A percentile compares a stretch with the other conserved stretches of the same genome.
phyloP scores from a whole-genome alignment of 768 basidiomycete genomes.

The Boletus insuetus region DNA sequence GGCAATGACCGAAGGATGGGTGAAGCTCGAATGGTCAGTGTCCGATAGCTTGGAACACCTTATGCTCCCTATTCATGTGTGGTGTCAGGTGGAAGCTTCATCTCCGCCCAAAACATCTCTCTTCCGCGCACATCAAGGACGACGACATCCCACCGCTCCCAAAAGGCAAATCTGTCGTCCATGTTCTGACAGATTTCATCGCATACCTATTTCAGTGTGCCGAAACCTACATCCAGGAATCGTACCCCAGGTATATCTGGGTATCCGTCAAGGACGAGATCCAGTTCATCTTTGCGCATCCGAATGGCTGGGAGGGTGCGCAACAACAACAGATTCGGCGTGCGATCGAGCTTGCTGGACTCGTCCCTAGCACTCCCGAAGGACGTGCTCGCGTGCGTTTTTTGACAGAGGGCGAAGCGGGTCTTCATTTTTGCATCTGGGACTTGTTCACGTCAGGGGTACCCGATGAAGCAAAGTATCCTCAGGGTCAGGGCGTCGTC shows the following conservation, averaged over 20 bases:
- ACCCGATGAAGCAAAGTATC: constrained; percentile 2
- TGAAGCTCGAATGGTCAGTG: constrained; percentile 42
- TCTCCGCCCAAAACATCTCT: constrained; percentile 33
- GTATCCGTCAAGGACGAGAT: constrained; percentile 37
- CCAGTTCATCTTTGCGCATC: constrained; percentile 54
- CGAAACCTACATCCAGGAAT: constrained; percentile 41
- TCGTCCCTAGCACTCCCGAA: constrained; percentile 39
- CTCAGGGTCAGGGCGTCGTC: constrained; percentile 34
- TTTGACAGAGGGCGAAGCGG: constrained; percentile 61
- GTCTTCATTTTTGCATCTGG: constrained; percentile 52
- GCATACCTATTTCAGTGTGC: constrained; percentile 43
- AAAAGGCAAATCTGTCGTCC: constrained; percentile 32
- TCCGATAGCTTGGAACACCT: background rate
- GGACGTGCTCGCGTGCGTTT: constrained; percentile 46
- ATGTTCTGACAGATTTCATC: constrained; percentile 46
- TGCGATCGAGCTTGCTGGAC: constrained; percentile 49
- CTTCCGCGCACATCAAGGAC: constrained; percentile 23
- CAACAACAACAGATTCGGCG: constrained; percentile 53
- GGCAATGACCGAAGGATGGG: constrained; percentile 40
- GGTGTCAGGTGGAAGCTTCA: constrained; percentile 35
- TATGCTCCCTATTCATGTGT: background rate
- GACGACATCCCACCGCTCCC: constrained; percentile 40
- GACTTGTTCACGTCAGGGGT: constrained; percentile 22
- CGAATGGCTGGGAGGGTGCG: constrained; percentile 60
- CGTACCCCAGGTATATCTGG: constrained; percentile 45